Evolutionary conservation across 2,329 filamentous ascomycete species (phyloP), one percentile per base, ranked within the genome.

Genomic region (Neocatenulostroma microsporum): DNA sequence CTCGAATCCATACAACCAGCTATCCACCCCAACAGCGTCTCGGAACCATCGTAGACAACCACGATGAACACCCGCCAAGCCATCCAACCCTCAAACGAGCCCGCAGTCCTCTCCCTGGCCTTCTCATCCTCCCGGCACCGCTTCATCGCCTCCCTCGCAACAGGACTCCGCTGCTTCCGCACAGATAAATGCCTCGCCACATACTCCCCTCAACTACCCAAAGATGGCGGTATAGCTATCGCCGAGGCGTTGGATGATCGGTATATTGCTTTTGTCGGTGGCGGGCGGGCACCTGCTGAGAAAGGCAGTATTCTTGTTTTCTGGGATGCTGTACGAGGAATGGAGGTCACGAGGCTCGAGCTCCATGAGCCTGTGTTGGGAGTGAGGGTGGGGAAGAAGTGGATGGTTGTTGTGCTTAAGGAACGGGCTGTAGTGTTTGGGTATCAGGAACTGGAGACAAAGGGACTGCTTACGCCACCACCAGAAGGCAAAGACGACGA

Each of bases 11-110:
- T n/a, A n/a, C n/a, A n/a, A n/a, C n/a, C n/a, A n/a, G n/a, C n/a
- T n/a, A n/a, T n/a, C n/a, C 31, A 25, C 12, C 31, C 21, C 13
- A 9, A 20, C 17, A 14, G 8, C 23, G 3, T 24, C 21, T 18
- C 15, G 17, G 9, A 17, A 21, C 17, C 26, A 28, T 13, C 26
- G 14, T 4, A n/a, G n/a, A n/a, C n/a, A 6, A 12, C 12, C 34
- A 42, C 30, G 35, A 98, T 96, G 91, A 91, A 96, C 60, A 93
- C 87, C 28, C 76, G 89, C 41, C 83, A 82, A 35, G 77, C 84
- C 39, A 85, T 96, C 55, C 86, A 94, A 66, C 77, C 78, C 34
- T 78, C 84, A n/a, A 73, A 72, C 28, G 77, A 80, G 36, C 81
- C 83, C 4, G 74, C 80, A 42, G 88, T 87, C 9, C 73, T 95